Base-by-base conservation (phyloP, 495 filamentous ascomycete species). In the Neurospora sp. region DNA sequence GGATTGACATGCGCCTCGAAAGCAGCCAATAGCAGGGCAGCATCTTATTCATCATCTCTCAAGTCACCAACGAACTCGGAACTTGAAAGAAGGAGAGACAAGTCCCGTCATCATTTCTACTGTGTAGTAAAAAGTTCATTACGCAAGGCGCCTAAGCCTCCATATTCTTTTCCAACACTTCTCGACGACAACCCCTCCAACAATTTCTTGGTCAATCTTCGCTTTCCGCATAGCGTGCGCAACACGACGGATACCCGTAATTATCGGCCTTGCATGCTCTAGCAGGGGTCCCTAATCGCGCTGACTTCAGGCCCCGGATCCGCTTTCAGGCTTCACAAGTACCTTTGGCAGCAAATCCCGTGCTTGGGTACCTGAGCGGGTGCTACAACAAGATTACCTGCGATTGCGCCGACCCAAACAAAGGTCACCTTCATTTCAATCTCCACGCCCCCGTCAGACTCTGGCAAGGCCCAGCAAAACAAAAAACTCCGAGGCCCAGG, bases 391-490 rank as follows among this genome's bases (percentile, higher is more conserved):
- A 66, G 54, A 66, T 66, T 66, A 66, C 54, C 27, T 66, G 54
- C 54, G 54, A 66, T 66, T 35, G 12, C 54, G 54, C 54, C 54
- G 54, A 31, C 54, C 54, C 54, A 62, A 66, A 66, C 54, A 66
- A 66, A 66, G 54, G 54, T 66, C 54, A 66, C 54, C 54, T 66
- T 66, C 54, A 66, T 66, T 66, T 66, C 27, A 66, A 66, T 66
- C 54, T 66, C 54, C 54, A 66, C 54, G 54, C 54, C 54, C 54
- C 54, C 27, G 54, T 66, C 54, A 66, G 23, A 16, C 54, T 62
- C 54, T 16, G 27, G 27, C 54, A 66, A 66, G 27, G 27, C 54
- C 27, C 23, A 62, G 54, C 27, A 35, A 18, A 54, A 54, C 46
- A 62, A 62, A 54, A 66, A 66, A 18, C 23, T 18, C 54, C 54